Conservation (phyloP, 1,139 yeast genomes). For the Yamadazyma diospyri region DNA sequence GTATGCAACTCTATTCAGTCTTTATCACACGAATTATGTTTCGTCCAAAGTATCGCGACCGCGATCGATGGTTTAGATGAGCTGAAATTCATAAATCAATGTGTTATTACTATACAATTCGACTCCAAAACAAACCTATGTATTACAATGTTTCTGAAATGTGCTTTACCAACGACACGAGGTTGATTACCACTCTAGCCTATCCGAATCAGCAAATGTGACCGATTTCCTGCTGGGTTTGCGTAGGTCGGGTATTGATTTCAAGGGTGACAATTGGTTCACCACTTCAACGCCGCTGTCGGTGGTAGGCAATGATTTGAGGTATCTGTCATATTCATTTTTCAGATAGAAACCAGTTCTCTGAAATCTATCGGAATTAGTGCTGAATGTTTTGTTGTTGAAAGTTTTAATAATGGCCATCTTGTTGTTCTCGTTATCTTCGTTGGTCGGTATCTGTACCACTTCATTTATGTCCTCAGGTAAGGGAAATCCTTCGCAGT, state of each 20-base stretch:
- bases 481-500: constrained; percentile 60
- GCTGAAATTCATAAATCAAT: too few species aligned
- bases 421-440: constrained; percentile 26
- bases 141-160: constrained; percentile 1
- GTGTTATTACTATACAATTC: not conserved
- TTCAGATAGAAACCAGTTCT: constrained; percentile 31
- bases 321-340: constrained; percentile 26
- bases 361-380: not conserved
- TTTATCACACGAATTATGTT: not conserved
- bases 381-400: constrained; percentile 16
- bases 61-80: too few species aligned
- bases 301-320: constrained; percentile 13
- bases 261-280: constrained; percentile 6
- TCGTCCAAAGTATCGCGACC: constrained; percentile 1
- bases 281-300: constrained; percentile 17
- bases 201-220: constrained; percentile 1
- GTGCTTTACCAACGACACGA: too few species aligned
- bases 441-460: constrained; percentile 65
- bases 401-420: constrained; percentile 58
- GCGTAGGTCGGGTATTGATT: constrained; percentile 5
- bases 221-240: constrained; percentile 2
- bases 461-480: constrained; percentile 59
- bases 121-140: not conserved
- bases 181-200: constrained; percentile 4
- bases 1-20: not conserved